Evolutionary conservation across 2,329 filamentous ascomycete species (phyloP).

Genomic region (Colletotrichum theobromicola): DNA sequence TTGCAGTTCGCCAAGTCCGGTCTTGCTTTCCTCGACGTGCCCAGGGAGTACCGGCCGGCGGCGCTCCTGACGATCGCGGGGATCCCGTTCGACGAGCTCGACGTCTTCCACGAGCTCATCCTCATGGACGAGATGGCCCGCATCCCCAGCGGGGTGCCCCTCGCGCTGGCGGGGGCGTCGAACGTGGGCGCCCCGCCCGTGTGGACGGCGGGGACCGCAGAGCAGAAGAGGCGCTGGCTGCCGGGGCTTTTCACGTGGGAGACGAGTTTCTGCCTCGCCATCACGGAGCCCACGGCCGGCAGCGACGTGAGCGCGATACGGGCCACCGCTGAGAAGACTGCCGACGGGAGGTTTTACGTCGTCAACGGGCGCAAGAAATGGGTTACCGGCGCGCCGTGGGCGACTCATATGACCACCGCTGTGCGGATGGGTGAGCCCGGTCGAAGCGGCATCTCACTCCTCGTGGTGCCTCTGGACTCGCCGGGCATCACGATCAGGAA

Average conservation of each 20-base stretch:
- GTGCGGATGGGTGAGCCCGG: constrained; percentile 63
- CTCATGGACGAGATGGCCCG: constrained; percentile 60
- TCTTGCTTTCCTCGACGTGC: constrained; percentile 40
- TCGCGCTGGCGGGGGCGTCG: constrained; percentile 63
- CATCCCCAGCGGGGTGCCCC: constrained; percentile 61
- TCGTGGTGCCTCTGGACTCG: constrained; percentile 58
- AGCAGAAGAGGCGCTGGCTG: constrained; percentile 64
- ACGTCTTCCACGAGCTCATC: constrained; percentile 62
- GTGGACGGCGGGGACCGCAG: constrained; percentile 64
- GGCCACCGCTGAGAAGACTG: constrained; percentile 57
- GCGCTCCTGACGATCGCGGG: constrained; percentile 42
- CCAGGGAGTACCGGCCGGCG: constrained; percentile 33
- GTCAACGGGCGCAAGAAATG: constrained; percentile 74
- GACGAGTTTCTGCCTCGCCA: constrained; percentile 67
- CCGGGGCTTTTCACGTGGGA: constrained; percentile 63
- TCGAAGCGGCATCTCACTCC: constrained; percentile 57
- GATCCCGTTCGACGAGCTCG: constrained; percentile 50
- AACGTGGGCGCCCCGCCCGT: constrained; percentile 69
- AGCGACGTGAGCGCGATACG: constrained; percentile 64
- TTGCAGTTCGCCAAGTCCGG: constrained; percentile 42
- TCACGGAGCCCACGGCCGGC: constrained; percentile 67
- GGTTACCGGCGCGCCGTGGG: constrained; percentile 68
- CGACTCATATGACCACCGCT: constrained; percentile 66
- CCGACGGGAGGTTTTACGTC: constrained; percentile 56
- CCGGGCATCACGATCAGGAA: constrained; percentile 57